A percentile compares a stretch with the other conserved stretches of the same genome.
phyloP scores from a whole-genome alignment of 108 stramenopile genomes.

The Skeletonema potamos region DNA sequence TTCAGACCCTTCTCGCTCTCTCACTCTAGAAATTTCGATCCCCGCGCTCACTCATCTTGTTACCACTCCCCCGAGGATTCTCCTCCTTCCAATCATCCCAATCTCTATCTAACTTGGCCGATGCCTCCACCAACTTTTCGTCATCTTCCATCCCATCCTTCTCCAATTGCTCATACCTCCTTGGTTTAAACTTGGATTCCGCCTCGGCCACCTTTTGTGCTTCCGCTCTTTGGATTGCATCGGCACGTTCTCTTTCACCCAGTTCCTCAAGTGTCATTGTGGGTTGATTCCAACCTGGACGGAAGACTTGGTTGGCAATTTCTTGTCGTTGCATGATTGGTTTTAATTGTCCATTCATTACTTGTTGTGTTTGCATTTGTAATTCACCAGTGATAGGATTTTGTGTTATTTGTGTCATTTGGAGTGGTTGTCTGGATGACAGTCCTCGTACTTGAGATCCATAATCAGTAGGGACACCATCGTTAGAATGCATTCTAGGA shows the following conservation, averaged over 20 bases:
- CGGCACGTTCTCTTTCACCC: slow-evolving; percentile 82
- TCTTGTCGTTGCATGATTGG: slow-evolving; percentile 59
- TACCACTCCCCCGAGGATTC: slow-evolving; percentile 94
- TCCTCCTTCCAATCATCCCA: slow-evolving; percentile 98
- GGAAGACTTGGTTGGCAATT: slow-evolving; percentile 86
- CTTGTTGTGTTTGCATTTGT: slow-evolving; percentile 66
- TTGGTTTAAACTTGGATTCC: slow-evolving; percentile 41
- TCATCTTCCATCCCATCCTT: slow-evolving; percentile 93
- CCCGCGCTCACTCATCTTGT: slow-evolving; percentile 88
- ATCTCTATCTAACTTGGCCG: slow-evolving; percentile 83
- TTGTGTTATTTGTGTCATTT: slow-evolving; percentile 82
- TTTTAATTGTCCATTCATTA: slow-evolving; percentile 52
- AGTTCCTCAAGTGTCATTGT: slow-evolving; percentile 95
- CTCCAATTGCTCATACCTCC: slow-evolving; percentile 88
- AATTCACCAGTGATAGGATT: slow-evolving; percentile 69
- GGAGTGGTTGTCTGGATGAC: slow-evolving; percentile 30
- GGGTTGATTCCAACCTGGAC: slow-evolving; percentile 92
- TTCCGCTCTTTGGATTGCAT: slow-evolving; percentile 77
- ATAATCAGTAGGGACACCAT: not conserved
- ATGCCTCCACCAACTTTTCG: slow-evolving; percentile 77
- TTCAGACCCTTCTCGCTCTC: too few relatives aligned
- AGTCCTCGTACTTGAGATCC: not conserved
- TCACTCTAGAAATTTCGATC: slow-evolving; percentile 85
- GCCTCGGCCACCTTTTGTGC: slow-evolving; percentile 74
- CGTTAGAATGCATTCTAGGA: slow-evolving; percentile 9